Conservation (phyloP, 202 grass and related monocot species). For the Bolboschoenoplectus hybrid region DNA sequence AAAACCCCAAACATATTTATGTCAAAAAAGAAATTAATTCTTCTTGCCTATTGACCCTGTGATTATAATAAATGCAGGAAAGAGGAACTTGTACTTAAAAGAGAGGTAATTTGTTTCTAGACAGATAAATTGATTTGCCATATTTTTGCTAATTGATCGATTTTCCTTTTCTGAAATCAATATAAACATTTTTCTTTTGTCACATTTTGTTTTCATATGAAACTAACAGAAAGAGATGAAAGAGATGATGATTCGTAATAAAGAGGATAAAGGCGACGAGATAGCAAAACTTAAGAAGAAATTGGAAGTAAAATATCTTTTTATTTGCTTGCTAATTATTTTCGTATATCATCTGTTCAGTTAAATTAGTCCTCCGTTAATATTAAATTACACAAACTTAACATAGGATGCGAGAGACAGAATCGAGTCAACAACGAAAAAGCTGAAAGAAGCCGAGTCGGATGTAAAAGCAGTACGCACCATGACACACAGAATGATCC, state of each 20-base stretch:
- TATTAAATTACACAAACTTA: constrained; percentile 37
- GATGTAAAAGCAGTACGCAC: constrained; percentile 71
- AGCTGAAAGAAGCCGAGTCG: constrained; percentile 71
- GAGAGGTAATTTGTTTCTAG: constrained; percentile 65
- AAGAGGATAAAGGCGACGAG: constrained; percentile 77
- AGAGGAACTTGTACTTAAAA: constrained; percentile 82
- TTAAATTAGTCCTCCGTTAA: background rate
- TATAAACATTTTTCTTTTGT: constrained; percentile 8
- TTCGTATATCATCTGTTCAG: background rate
- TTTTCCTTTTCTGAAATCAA: constrained; percentile 22
- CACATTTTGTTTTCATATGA: constrained; percentile 32
- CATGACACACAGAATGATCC: constrained; percentile 84
- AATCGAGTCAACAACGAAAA: constrained; percentile 42
- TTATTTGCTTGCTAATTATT: background rate
- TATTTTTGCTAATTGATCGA: constrained; percentile 10
- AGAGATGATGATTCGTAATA: constrained; percentile 58
- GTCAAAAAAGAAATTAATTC: background rate
- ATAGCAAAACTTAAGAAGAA: constrained; percentile 66
- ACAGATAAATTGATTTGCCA: background rate
- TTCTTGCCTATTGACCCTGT: constrained; percentile 34
- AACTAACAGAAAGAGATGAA: constrained; percentile 83
- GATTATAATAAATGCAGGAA: constrained; percentile 63
- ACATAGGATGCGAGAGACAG: constrained; percentile 71
- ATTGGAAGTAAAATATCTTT: constrained; percentile 57
- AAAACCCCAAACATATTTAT: background rate